These are phyloP conservation scores for Saxispiralis lemnorum DNA, from an alignment of 495 filamentous ascomycete genomes.

Conservation along the genomic window DNA sequence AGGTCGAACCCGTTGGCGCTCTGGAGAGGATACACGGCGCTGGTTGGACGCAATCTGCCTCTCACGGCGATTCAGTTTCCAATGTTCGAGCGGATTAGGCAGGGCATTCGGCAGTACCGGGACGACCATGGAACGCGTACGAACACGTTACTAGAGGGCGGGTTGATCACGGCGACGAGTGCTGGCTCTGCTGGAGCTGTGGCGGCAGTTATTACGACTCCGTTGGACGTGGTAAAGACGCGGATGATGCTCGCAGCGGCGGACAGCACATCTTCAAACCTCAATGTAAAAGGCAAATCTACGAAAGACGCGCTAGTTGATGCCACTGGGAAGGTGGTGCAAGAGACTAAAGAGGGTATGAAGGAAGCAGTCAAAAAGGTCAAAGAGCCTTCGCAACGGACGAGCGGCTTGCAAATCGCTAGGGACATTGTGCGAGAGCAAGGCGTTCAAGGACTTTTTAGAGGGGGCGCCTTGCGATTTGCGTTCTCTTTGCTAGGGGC, in stretches of 20 bases:
- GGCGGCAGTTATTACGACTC: conserved; percentile 57
- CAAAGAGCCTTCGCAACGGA: conserved; percentile 20
- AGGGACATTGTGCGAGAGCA: conserved; percentile 41
- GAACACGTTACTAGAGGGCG: conserved; percentile 39
- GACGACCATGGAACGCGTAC: conserved; percentile 16
- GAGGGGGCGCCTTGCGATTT: conserved; percentile 56
- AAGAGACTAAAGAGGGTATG: conserved; percentile 16
- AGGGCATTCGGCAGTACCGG: conserved; percentile 26
- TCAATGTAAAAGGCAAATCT: conserved; percentile 7
- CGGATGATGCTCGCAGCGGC: conserved; percentile 40
- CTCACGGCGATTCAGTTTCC: conserved; percentile 82
- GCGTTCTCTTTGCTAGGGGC: conserved; percentile 66
- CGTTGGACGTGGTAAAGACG: conserved; percentile 73
- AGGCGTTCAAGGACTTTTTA: conserved; percentile 56
- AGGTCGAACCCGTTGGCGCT: conserved; percentile 39
- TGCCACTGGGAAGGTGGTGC: conserved; percentile 18
- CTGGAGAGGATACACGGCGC: conserved; percentile 63
- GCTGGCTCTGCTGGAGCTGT: conserved; percentile 53
- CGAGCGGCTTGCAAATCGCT: conserved; percentile 37
- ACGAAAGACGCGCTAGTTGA: conserved; percentile 17
- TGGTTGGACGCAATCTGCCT: conserved; percentile 65
- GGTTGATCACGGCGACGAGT: conserved; percentile 47
- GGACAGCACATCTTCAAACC: conserved; percentile 28
- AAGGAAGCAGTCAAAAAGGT: conserved; percentile 6
- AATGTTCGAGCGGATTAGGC: conserved; percentile 53